These are phyloP conservation scores for Metschnikowia amazonensis DNA, from an alignment of 805 yeast genomes.

Conservation along the genomic window DNA sequence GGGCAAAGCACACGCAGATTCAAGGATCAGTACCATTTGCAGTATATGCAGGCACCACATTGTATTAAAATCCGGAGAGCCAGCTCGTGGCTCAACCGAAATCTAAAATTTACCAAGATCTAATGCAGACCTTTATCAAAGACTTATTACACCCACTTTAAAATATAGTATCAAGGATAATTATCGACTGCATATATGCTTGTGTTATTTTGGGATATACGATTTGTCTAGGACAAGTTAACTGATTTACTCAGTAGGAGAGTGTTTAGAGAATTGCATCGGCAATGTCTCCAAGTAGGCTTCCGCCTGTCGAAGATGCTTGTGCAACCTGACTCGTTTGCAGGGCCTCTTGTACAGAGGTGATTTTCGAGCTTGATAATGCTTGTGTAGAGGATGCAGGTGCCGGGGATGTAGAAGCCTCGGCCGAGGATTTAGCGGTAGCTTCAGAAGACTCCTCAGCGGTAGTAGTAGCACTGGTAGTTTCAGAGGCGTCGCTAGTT, in stretches of 20 bases:
- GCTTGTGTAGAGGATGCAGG: not conserved
- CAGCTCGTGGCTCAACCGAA: not conserved
- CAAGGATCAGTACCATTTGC: not conserved
- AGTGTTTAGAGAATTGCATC: not conserved
- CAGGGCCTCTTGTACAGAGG: not conserved
- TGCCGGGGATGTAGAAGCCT: not conserved
- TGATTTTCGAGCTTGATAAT: not conserved
- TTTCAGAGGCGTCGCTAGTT: not conserved
- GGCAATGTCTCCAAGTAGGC: constrained; percentile 3
- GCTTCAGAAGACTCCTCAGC: not conserved
- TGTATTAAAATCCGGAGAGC: not conserved
- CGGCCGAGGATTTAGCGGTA: not conserved
- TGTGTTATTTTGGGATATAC: constrained; percentile 1
- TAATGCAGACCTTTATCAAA: not conserved
- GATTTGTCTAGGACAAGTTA: not conserved
- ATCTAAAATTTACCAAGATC: not conserved
- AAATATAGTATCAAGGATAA: not conserved
- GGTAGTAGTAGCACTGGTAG: not conserved
- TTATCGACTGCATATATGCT: not conserved
- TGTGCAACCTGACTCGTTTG: not conserved
- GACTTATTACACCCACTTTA: no score
- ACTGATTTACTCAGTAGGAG: not conserved
- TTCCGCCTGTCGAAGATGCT: constrained; percentile 5
- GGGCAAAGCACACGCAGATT: not conserved
- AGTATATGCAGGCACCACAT: not conserved